Evolutionary conservation across 495 filamentous ascomycete genomes (phyloP), one percentile per base, ranked within the genome.

Genomic region (Penicillium antarcticum): DNA sequence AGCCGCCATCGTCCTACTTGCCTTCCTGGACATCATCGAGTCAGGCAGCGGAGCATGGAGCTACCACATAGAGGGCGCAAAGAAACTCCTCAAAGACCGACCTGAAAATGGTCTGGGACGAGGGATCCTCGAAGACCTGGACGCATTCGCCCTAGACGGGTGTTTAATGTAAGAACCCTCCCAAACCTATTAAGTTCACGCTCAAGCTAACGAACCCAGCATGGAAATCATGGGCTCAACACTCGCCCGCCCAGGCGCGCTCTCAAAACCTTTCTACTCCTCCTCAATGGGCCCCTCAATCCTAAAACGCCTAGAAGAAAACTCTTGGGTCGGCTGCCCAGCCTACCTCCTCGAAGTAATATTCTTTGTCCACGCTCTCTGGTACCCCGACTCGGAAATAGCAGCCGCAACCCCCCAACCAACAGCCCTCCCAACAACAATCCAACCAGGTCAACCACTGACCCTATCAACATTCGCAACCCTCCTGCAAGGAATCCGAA

Each of bases 181-280:
- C 14, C 14, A 6, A 26, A 10, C 14, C 12, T 23, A 11, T 13
- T 26, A 43, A 45, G 33, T 26, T 18, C 39, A 19, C 26, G 13
- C 11, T 10, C 9, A 6, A n/a, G 11, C 12, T 18, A 16, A 32
- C n/a, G n/a, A 12, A 24, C 26, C 18, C 36, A 74, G 71, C 34
- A 71, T 75, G 53, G 71, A 77, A 52, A 73, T 77, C 21, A 77
- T 77, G 74, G 74, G 74, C 18, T 73, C 74, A 14, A 77, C 74
- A 1, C 72, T 77, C 16, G 72, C 72, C 4, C 62, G 72, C 13
- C 72, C 72, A 4, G 74, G 74, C 13, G 66, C 67, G 11, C 68
- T 77, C 23, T 72, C 74, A 1, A 70, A 63, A 41, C 74, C 74
- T 3, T 73, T 77, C 56, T 73, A 72, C 52, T 67, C 71, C 48